Percentiles rank a stretch among this genome's conserved stretches.
Evolutionary conservation across 2,329 filamentous ascomycete species (phyloP).

Genomic region (Chaetomiaceae sp.): DNA sequence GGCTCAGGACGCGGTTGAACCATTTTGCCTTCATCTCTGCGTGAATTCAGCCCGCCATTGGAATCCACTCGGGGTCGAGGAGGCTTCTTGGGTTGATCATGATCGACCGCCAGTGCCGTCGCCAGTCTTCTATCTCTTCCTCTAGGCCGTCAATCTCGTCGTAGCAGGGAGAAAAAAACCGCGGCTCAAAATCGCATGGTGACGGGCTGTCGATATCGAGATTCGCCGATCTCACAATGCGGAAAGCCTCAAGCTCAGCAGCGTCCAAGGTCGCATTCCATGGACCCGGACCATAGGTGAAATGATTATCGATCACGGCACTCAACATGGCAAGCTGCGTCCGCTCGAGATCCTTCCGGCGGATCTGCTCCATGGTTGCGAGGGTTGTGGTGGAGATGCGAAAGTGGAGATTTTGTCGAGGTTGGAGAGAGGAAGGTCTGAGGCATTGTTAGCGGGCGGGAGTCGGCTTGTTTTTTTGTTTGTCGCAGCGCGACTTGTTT

Average conservation of each 20-base stretch:
- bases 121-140: not conserved
- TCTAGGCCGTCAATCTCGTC: not conserved
- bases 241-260: not conserved
- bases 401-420: too few species aligned
- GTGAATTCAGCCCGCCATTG: not conserved
- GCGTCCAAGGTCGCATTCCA: not conserved
- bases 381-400: too few species aligned
- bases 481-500: too few species aligned
- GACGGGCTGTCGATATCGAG: not conserved
- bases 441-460: too few species aligned
- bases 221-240: not conserved
- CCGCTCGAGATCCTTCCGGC: not conserved
- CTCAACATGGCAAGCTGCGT: not conserved
- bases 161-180: conserved; percentile 2
- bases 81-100: not conserved
- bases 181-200: conserved; percentile 1
- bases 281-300: not conserved
- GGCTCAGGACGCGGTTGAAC: not conserved
- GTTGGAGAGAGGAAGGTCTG: too few species aligned
- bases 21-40: not conserved
- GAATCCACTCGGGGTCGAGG: conserved; percentile 1
- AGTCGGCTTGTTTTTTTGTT: too few species aligned
- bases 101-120: not conserved
- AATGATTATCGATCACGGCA: not conserved
- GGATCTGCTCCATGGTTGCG: conserved; percentile 1